phyloP scores from a whole-genome alignment of 768 basidiomycete species.

The Lentinula sp. region DNA sequence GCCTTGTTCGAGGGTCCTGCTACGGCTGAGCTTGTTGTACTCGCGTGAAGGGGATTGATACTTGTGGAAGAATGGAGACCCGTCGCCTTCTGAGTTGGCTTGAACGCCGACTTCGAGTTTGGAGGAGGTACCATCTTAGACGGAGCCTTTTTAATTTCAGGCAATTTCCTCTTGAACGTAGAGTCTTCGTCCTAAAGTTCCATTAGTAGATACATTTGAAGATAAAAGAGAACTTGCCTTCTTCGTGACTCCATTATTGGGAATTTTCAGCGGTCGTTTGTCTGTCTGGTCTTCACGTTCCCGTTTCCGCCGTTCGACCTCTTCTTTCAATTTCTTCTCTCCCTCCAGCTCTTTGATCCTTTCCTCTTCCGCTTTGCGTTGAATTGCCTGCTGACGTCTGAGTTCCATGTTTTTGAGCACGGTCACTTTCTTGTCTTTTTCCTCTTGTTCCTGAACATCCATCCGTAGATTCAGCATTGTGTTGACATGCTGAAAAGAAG shows the following conservation, averaged over 20 bases:
- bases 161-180: slow-evolving; percentile 65
- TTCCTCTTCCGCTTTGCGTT: slow-evolving; percentile 78
- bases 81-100: slow-evolving; percentile 44
- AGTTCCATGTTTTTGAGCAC: slow-evolving; percentile 79
- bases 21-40: slow-evolving; percentile 16
- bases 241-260: slow-evolving; percentile 29
- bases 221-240: slow-evolving; percentile 35
- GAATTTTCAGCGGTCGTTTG: slow-evolving; percentile 52
- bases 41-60: slow-evolving; percentile 32
- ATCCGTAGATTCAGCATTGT: background rate
- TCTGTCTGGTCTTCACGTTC: slow-evolving; percentile 76
- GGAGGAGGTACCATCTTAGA: slow-evolving; percentile 11
- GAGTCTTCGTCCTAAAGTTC: slow-evolving; percentile 56
- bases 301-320: slow-evolving; percentile 71
- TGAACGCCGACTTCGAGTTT: slow-evolving; percentile 9
- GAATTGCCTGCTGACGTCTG: slow-evolving; percentile 62
- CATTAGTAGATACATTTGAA: background rate
- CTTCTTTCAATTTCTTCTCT: slow-evolving; percentile 68
- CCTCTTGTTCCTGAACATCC: slow-evolving; percentile 74
- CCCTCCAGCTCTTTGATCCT: slow-evolving; percentile 55
- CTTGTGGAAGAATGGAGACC: slow-evolving; percentile 37
- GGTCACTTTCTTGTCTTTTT: slow-evolving; percentile 71
- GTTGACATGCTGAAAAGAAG: slow-evolving; percentile 3
- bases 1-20: slow-evolving; percentile 17
- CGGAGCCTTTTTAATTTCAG: slow-evolving; percentile 49